A percentile compares a stretch with the other conserved stretches of the same genome.
These are phyloP conservation scores for Cercospora nicotianae DNA, from an alignment of 2,329 filamentous ascomycete genomes.

Conservation along the genomic window DNA sequence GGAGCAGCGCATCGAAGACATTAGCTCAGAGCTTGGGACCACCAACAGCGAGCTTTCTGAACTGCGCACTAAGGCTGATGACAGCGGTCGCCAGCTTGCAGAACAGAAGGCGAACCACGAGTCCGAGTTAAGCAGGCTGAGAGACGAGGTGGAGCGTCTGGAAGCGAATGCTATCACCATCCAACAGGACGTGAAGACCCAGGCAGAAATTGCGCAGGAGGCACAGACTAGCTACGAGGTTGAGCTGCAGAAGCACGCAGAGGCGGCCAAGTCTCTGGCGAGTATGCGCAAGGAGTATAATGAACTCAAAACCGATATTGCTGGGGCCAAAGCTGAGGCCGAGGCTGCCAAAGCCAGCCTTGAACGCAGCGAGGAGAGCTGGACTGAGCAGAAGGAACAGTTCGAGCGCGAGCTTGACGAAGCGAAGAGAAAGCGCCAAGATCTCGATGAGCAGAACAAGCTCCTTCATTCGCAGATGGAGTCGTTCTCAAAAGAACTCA, in stretches of 20 bases:
- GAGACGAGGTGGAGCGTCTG: conserved; percentile 79
- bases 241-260: conserved; percentile 91
- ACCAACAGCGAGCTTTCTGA: conserved; percentile 80
- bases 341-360: conserved; percentile 81
- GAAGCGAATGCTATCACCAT: conserved; percentile 78
- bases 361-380: conserved; percentile 79
- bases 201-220: conserved; percentile 88
- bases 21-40: conserved; percentile 75
- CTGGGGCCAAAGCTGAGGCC: conserved; percentile 73
- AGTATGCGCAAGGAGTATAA: conserved; percentile 77
- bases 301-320: conserved; percentile 74
- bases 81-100: conserved; percentile 67
- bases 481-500: conserved; percentile 71
- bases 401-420: conserved; percentile 84
- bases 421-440: conserved; percentile 74
- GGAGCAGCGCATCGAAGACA: conserved; percentile 77
- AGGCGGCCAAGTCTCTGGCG: conserved; percentile 85
- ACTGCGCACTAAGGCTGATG: conserved; percentile 76
- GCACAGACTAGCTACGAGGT: conserved; percentile 95
- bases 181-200: conserved; percentile 86
- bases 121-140: conserved; percentile 75
- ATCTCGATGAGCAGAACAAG: conserved; percentile 85
- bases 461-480: conserved; percentile 88
- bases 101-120: conserved; percentile 81
- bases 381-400: conserved; percentile 76